Base-by-base conservation (phyloP, 768 basidiomycete genomes). In the Termitomyces bulborhizus region DNA sequence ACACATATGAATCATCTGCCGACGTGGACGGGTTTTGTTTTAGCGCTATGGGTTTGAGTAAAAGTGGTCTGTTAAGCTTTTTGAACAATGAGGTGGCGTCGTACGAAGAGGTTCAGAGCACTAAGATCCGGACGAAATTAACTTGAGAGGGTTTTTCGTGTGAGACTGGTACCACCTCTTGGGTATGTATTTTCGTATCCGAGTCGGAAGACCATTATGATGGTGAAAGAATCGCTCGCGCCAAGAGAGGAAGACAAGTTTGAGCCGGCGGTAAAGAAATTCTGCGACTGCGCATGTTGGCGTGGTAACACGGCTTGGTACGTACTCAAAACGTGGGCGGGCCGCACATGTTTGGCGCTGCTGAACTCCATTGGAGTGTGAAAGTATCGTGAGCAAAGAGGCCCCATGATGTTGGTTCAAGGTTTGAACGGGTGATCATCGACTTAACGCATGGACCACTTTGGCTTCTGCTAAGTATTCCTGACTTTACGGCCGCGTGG, bases 401-500 rank as follows among this genome's bases (percentile, higher is more conserved):
- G 16, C n/a, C 16, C 8, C 36, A 48, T 26, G 36, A 37, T 37
- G 36, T 37, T 26, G 11, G 15, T 37, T 26, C 1, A 26, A 12
- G 15, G 48, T 16, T 39, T 36, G n/a, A 9, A 32, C 31, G 31
- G 31, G 31, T 32, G 31, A 32, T 49, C 48, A 49, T 49, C 48
- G 47, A 49, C 24, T 26, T 16, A 34, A 18, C 49, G 39, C 49
- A 50, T 50, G 49, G 26, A 36, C 26, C 26, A 11, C 41, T 44
- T 8, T 36, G 18, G 15, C 29, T 43, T 43, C 41, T 34, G 41
- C 31, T 27, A 16, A 16, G 36, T 37, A 54, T 46, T 6, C 46
- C 54, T 55, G 50, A 50, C 54, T 55, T 50, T 40, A n/a, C 41
- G 34, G 54, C 29, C 32, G 31, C 32, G 34, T 43, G 41, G 12